Conservation (phyloP, 345 rosid genomes). For the Boechera retrofracta region DNA sequence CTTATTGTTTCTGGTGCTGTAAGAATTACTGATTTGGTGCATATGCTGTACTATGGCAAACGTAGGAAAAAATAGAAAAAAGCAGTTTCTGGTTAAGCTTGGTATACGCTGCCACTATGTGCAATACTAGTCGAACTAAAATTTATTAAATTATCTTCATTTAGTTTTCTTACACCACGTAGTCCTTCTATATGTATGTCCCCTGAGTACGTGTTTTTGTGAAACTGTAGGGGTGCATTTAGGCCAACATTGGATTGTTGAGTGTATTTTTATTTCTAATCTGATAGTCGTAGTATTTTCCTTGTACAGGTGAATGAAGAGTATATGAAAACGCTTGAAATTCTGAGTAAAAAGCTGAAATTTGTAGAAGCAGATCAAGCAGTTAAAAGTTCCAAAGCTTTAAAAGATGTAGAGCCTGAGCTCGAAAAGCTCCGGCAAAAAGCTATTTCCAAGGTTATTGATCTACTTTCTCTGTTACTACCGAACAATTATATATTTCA, state of each 20-base stretch:
- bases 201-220: constrained; percentile 5
- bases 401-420: constrained; percentile 97
- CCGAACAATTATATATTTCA: not conserved
- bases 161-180: constrained; percentile 15
- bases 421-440: constrained; percentile 96
- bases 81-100: constrained; percentile 14
- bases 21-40: not conserved
- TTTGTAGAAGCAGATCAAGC: constrained; percentile 75
- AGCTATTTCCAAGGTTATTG: constrained; percentile 87
- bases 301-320: constrained; percentile 87
- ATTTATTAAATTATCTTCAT: not conserved
- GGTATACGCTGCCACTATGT: constrained; percentile 14
- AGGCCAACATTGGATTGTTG: constrained; percentile 11
- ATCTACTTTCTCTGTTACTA: constrained; percentile 24
- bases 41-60: constrained; percentile 14
- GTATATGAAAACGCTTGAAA: constrained; percentile 85
- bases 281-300: constrained; percentile 36
- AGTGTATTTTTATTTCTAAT: not conserved
- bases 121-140: constrained; percentile 5
- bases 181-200: not conserved
- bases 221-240: constrained; percentile 26
- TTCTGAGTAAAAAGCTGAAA: constrained; percentile 92
- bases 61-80: not conserved
- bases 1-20: constrained; percentile 8
- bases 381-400: constrained; percentile 84